phyloP scores from a whole-genome alignment of 768 basidiomycete species.

The Pulveroboletus sp. region DNA sequence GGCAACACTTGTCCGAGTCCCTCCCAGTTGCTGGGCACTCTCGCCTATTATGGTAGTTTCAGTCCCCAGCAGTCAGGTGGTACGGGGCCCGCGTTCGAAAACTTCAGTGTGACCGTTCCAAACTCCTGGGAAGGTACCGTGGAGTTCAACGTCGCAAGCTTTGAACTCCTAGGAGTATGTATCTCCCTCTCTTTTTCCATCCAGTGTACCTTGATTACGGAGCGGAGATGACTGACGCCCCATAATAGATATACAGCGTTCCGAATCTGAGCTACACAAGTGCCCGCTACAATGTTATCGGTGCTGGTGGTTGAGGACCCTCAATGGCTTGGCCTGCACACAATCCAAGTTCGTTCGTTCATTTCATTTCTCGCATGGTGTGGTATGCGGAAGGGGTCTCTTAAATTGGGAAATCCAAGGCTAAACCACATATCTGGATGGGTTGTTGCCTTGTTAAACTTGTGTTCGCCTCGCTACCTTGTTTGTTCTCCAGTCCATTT shows the following conservation, averaged over 20 bases:
- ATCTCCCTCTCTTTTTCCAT: background rate
- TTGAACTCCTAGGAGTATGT: constrained; percentile 5
- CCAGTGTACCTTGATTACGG: background rate
- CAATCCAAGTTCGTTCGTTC: too few relatives aligned
- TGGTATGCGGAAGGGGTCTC: too few relatives aligned
- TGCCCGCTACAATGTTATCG: accelerated
- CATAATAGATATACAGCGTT: background rate
- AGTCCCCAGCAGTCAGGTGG: background rate
- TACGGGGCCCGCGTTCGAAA: background rate
- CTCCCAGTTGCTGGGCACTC: background rate
- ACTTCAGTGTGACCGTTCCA: constrained; percentile 2
- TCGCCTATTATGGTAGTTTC: constrained; percentile 5
- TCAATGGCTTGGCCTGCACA: background rate
- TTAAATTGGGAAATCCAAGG: too few relatives aligned
- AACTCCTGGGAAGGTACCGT: background rate
- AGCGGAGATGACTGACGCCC: background rate
- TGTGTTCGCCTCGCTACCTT: too few relatives aligned
- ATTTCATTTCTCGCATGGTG: too few relatives aligned
- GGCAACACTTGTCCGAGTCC: background rate
- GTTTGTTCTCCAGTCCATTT: too few relatives aligned
- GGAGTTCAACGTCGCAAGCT: background rate
- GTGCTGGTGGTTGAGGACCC: background rate
- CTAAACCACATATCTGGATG: too few relatives aligned
- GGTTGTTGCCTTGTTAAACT: too few relatives aligned
- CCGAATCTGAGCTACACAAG: background rate